Base-by-base conservation (phyloP, 2,329 filamentous ascomycete genomes). In the Venturia oleaginea region DNA sequence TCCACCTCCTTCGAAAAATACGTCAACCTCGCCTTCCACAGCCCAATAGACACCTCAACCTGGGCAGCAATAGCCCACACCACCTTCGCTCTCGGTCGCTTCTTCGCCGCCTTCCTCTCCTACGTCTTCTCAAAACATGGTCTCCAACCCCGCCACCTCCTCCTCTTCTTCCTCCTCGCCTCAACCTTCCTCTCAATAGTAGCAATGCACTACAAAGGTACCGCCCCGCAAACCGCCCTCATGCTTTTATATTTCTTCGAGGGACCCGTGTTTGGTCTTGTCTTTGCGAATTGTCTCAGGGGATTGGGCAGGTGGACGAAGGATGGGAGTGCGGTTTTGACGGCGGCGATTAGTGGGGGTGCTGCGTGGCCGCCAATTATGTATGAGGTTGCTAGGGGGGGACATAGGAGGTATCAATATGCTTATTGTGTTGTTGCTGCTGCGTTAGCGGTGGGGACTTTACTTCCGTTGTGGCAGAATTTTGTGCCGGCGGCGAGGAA, bases 221-320 rank as follows among this genome's bases (percentile, higher is more conserved):
- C 75, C 0, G 80, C 78, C 5, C 74, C 82, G 2, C 48, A 63
- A 27, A 59, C 30, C 19, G n/a, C 38, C 15, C 3, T 79, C 17
- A 74, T 84, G 63, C 73, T 86, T 67, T 69, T 83, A 59, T 84
- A 81, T 70, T 81, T 86, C 67, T 85, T 85, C 68, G 83, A 86
- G 73, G 84, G 83, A 11, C 84, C 84, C 4, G 75, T 83, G 2
- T 87, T 86, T 72, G 78, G 81, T 48, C 79, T 84, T 60, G 82
- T 85, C 64, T 87, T 82, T 67, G 83, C 82, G 15, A 82, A 84
- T 66, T 76, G 78, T 2, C 76, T 87, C 11, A 82, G 84, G 27
- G 84, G 84, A 10, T 77, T 84, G 67, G 84, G 83, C 6, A 76
- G 72, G 17, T 80, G 84, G 69, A 86, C 84, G 19, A 86, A 86